Base-by-base conservation (phyloP, 768 basidiomycete genomes). In the Lanmaoa rubissima region DNA sequence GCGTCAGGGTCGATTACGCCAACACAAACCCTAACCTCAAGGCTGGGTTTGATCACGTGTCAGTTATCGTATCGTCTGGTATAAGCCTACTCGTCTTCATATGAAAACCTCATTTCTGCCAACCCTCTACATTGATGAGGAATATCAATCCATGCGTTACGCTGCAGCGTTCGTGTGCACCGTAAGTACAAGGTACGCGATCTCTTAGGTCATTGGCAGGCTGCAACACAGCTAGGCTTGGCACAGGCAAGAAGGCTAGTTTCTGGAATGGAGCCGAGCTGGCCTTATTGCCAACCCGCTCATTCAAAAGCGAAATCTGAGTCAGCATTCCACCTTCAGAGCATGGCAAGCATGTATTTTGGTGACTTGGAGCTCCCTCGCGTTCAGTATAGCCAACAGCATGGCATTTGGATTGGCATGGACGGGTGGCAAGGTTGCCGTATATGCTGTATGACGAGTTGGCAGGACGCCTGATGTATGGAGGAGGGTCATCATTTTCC, bases 21-120 rank as follows among this genome's bases (percentile, higher is more conserved):
- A 36, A 13, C 5, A 11, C 24, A 45, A 60, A 60, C 48, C 70
- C 57, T 70, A 69, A 72, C 70, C 68, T 49, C 16, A 58, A 26
- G 34, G 2, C 55, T 21, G 59, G 65, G 65, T 68, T 57, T 42
- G 36, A 38, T 51, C 10, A 60, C 36, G 38, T 12, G n/a, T 61
- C 58, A 2, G 21, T 24, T 24, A 2, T 24, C 1, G 21, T 24
- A 24, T 24, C 21, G n/a, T n/a, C n/a, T n/a, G n/a, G n/a, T n/a
- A n/a, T n/a, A n/a, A n/a, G 28, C 26, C 17, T 31, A 19, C n/a
- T 21, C 13, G 36, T 13, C 17, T 19, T 28, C 6, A 19, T 34
- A 42, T 45, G 44, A 59, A 47, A 46, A 12, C 49, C 50, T 42
- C 28, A 2, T 48, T 57, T 28, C 13, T 47, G 35, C 48, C 59